Evolutionary conservation across 2,329 filamentous ascomycete species (phyloP).

Genomic region (Hyphodiscus sp.): DNA sequence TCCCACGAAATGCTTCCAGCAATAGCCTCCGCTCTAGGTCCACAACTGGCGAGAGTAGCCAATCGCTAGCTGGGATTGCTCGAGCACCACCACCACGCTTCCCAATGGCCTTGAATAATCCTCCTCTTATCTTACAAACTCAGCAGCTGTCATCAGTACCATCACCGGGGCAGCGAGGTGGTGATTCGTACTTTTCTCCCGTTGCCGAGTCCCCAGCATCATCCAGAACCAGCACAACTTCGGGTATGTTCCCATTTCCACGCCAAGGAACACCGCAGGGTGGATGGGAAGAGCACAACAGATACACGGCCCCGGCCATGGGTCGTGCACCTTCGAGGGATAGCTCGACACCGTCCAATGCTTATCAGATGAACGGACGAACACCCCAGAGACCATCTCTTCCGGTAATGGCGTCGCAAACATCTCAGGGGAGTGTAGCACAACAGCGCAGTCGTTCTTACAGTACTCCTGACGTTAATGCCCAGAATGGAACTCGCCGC

Average conservation of each 20-base stretch:
- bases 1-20: constrained; percentile 64
- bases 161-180: constrained; percentile 27
- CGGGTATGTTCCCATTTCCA: constrained; percentile 74
- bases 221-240: constrained; percentile 67
- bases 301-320: constrained; percentile 85
- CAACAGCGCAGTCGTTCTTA: constrained; percentile 80
- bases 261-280: constrained; percentile 64
- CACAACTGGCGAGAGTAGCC: constrained; percentile 63
- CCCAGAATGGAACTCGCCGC: constrained; percentile 53
- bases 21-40: constrained; percentile 71
- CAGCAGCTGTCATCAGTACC: constrained; percentile 34
- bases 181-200: constrained; percentile 90
- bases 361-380: constrained; percentile 56
- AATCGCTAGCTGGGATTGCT: constrained; percentile 49
- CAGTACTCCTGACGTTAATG: constrained; percentile 91
- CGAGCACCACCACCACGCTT: constrained; percentile 65
- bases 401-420: constrained; percentile 58
- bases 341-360: constrained; percentile 55
- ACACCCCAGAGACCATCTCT: constrained; percentile 72
- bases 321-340: constrained; percentile 75
- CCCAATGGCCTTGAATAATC: constrained; percentile 49
- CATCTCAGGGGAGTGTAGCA: constrained; percentile 39
- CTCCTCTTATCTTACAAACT: constrained; percentile 65
- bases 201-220: constrained; percentile 72
- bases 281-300: constrained; percentile 65